Conservation (phyloP, 2,329 filamentous ascomycete genomes). For the Xylariales sp. region DNA sequence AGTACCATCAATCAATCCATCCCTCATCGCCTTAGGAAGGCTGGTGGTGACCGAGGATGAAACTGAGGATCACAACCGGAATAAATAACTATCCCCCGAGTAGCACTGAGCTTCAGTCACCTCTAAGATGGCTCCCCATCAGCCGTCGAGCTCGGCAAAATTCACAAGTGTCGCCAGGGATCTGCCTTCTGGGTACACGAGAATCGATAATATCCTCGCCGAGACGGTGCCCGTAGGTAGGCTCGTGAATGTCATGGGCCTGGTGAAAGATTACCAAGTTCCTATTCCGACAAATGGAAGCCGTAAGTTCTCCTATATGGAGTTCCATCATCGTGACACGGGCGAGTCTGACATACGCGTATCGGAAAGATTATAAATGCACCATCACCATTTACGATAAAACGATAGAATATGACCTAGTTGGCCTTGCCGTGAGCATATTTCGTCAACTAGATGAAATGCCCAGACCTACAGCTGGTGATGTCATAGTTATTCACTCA, state of each 20-base stretch:
- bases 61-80: not conserved
- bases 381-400: constrained; percentile 70
- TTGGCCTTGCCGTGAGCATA: constrained; percentile 64
- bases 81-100: not conserved
- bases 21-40: too few species aligned
- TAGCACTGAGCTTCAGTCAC: not conserved
- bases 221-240: constrained; percentile 46
- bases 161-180: constrained; percentile 22
- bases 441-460: constrained; percentile 66
- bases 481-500: constrained; percentile 73
- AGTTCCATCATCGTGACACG: constrained; percentile 12
- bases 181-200: constrained; percentile 53
- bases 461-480: constrained; percentile 62
- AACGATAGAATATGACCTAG: constrained; percentile 59
- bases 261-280: constrained; percentile 73
- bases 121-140: constrained; percentile 38
- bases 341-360: constrained; percentile 35
- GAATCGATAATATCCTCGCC: constrained; percentile 59
- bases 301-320: constrained; percentile 55
- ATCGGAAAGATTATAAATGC: constrained; percentile 66
- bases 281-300: constrained; percentile 62
- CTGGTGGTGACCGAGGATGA: not conserved
- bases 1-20: not conserved
- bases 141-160: constrained; percentile 36
- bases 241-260: constrained; percentile 72